These are phyloP conservation scores for Tetramitus jugosus DNA, from an alignment of 208 protist genomes.

Conservation along the genomic window DNA sequence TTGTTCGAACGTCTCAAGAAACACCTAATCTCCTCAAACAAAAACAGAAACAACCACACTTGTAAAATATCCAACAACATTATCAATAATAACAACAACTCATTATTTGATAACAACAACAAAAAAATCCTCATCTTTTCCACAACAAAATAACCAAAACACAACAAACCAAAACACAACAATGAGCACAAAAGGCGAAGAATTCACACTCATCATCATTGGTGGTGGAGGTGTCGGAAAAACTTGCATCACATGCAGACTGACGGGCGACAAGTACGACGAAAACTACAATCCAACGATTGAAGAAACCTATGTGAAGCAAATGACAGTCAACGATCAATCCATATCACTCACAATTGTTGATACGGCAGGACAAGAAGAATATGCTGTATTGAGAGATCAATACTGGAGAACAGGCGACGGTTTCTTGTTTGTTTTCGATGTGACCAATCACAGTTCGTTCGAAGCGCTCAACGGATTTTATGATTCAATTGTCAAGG, in stretches of 20 bases:
- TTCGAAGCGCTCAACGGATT: neutral
- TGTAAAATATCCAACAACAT: too few relatives aligned
- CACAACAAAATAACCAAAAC: too few relatives aligned
- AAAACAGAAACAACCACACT: too few relatives aligned
- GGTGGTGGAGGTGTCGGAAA: constrained; percentile 1
- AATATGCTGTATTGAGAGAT: constrained; percentile 8
- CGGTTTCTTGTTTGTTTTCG: constrained; percentile 9
- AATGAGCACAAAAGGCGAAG: neutral
- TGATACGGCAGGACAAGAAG: constrained; percentile 14
- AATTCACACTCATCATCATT: neutral
- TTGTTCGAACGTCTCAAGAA: too few relatives aligned
- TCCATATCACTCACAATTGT: constrained; percentile 2
- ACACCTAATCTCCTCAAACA: too few relatives aligned
- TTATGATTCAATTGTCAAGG: neutral
- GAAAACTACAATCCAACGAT: constrained; percentile 20
- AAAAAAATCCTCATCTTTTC: too few relatives aligned
- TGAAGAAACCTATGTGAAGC: neutral
- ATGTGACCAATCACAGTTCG: neutral
- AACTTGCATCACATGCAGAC: neutral
- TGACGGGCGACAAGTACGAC: neutral
- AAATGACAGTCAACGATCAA: constrained; percentile 8
- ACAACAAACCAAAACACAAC: neutral
- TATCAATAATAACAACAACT: too few relatives aligned
- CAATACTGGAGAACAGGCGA: constrained; percentile 14
- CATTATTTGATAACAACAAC: too few relatives aligned